phyloP scores from a whole-genome alignment of 2,329 filamentous ascomycete species.

The Penicillium italicum region DNA sequence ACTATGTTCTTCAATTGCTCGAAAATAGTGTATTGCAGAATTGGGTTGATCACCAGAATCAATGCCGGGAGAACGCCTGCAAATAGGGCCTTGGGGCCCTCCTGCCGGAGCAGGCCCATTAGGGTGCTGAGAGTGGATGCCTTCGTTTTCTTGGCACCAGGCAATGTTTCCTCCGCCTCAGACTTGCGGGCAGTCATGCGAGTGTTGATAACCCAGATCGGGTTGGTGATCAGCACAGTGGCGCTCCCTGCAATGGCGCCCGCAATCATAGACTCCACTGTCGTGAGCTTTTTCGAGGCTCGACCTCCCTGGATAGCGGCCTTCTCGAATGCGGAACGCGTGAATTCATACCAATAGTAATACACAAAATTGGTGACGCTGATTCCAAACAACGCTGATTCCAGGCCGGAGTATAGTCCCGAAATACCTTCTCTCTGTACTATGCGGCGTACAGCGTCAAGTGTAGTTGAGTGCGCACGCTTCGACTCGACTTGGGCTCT shows the following conservation, averaged over 20 bases:
- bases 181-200: slow-evolving; percentile 89
- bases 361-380: slow-evolving; percentile 99
- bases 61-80: slow-evolving; percentile 88
- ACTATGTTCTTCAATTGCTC: slow-evolving; percentile 94
- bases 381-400: slow-evolving; percentile 94
- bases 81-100: slow-evolving; percentile 82
- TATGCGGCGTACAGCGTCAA: slow-evolving; percentile 79
- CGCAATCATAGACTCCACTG: slow-evolving; percentile 89
- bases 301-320: slow-evolving; percentile 71
- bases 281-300: slow-evolving; percentile 76
- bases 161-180: slow-evolving; percentile 44
- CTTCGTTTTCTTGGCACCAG: slow-evolving; percentile 52
- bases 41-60: slow-evolving; percentile 95
- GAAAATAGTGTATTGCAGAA: slow-evolving; percentile 97
- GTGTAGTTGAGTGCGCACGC: slow-evolving; percentile 79
- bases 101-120: slow-evolving; percentile 72
- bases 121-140: slow-evolving; percentile 74
- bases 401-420: slow-evolving; percentile 88
- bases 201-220: slow-evolving; percentile 99
- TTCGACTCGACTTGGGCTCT: slow-evolving; percentile 97
- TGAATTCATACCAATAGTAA: slow-evolving; percentile 99
- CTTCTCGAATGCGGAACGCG: slow-evolving; percentile 73
- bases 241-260: slow-evolving; percentile 90
- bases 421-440: slow-evolving; percentile 84
- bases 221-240: slow-evolving; percentile 94